These are phyloP conservation scores for Endocarpon pusillum DNA, from an alignment of 495 filamentous ascomycete genomes.

Conservation along the genomic window DNA sequence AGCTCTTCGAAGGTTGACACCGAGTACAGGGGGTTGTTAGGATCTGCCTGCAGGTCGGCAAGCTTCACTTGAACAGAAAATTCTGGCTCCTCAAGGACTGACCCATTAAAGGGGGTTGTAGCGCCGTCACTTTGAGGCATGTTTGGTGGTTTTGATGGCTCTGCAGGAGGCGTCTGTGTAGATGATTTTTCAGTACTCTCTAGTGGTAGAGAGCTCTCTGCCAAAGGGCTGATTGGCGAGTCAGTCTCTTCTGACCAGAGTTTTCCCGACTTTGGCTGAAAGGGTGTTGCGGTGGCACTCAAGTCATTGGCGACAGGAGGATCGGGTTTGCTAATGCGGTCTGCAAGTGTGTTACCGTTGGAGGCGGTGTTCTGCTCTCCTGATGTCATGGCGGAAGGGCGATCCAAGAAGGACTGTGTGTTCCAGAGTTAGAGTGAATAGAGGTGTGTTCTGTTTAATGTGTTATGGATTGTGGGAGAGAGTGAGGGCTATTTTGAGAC, in stretches of 20 bases:
- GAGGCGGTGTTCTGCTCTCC: conserved; percentile 15
- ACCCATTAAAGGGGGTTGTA: conserved; percentile 21
- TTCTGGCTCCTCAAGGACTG: conserved; percentile 49
- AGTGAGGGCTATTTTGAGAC: no score
- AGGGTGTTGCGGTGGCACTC: conserved; percentile 7
- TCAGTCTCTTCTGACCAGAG: conserved; percentile 19
- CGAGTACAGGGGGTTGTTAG: conserved; percentile 74
- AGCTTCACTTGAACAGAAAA: conserved; percentile 84
- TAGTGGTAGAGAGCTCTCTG: conserved; percentile 3
- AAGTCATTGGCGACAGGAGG: conserved; percentile 18
- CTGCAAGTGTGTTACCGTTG: conserved; percentile 34
- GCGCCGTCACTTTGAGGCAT: conserved; percentile 36
- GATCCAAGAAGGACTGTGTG: neutral
- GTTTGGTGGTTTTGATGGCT: conserved; percentile 10
- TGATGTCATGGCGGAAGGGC: conserved; percentile 15
- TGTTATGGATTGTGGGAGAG: no score
- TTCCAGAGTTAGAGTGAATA: no score
- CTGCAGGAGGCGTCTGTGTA: conserved; percentile 6
- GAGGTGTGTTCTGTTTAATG: neutral
- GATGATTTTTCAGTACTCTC: conserved; percentile 1
- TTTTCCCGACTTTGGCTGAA: no score
- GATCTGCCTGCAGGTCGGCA: conserved; percentile 71
- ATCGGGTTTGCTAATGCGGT: conserved; percentile 39
- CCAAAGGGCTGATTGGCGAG: conserved; percentile 9
- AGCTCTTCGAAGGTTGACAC: conserved; percentile 73